These are phyloP conservation scores for Clavispora vitiphila DNA, from an alignment of 805 yeast genomes.

Conservation along the genomic window DNA sequence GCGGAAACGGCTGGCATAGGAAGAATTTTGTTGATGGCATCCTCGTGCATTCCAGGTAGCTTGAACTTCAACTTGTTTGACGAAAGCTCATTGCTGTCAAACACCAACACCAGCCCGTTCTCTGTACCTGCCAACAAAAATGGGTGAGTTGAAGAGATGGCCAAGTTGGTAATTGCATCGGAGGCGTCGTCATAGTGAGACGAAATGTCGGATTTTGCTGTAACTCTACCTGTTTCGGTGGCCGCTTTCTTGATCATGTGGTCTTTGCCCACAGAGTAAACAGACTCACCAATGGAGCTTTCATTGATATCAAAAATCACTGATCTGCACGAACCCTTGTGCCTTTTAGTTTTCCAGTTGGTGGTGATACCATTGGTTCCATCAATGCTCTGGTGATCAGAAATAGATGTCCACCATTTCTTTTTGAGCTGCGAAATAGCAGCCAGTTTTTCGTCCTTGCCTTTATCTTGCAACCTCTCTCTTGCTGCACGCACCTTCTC, in stretches of 20 bases:
- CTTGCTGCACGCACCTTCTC: constrained; percentile 21
- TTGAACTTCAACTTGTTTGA: constrained; percentile 37
- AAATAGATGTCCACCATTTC: constrained; percentile 44
- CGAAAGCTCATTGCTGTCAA: constrained; percentile 54
- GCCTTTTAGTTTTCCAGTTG: constrained; percentile 85
- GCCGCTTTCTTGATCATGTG: constrained; percentile 70
- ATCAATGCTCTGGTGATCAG: constrained; percentile 20
- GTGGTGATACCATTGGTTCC: constrained; percentile 28
- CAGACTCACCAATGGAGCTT: constrained; percentile 39
- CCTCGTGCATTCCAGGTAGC: constrained; percentile 61
- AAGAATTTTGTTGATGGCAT: constrained; percentile 69
- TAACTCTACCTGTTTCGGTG: constrained; percentile 70
- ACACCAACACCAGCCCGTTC: constrained; percentile 58
- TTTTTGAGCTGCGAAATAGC: constrained; percentile 27
- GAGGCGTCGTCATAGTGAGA: constrained; percentile 15
- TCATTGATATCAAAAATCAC: constrained; percentile 56
- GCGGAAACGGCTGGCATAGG: constrained; percentile 67
- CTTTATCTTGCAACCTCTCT: constrained; percentile 17
- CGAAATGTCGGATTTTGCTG: constrained; percentile 39
- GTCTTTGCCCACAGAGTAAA: constrained; percentile 78
- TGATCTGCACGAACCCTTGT: constrained; percentile 81
- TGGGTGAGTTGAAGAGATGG: constrained; percentile 42
- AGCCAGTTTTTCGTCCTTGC: constrained; percentile 20
- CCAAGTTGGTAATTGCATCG: constrained; percentile 40
- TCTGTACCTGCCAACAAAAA: constrained; percentile 63